phyloP scores from a whole-genome alignment of 768 basidiomycete species.

The Xerocomellus chrysenteron region DNA sequence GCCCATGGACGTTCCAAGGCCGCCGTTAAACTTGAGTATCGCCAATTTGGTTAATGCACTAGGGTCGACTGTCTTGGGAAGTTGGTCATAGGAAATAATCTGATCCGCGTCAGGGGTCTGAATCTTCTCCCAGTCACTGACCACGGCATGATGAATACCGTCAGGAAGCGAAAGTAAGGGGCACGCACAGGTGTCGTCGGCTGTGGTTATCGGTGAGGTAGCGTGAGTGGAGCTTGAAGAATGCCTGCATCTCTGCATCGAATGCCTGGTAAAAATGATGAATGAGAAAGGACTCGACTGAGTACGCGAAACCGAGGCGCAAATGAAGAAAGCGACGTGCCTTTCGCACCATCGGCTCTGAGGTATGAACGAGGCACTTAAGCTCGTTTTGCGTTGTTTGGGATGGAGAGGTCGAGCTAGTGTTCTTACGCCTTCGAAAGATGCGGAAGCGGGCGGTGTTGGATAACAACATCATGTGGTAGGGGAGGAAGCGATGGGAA shows the following conservation, averaged over 20 bases:
- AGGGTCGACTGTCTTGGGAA: conserved; percentile 57
- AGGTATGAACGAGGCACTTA: conserved; percentile 59
- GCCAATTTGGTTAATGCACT: conserved; percentile 87
- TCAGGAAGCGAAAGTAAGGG: conserved; percentile 7
- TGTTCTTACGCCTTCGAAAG: conserved; percentile 46
- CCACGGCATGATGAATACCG: conserved; percentile 4
- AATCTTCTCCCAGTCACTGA: conserved; percentile 87
- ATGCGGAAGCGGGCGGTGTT: conserved; percentile 31
- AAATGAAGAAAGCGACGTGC: conserved; percentile 38
- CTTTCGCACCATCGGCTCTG: conserved; percentile 57
- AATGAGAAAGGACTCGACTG: conserved; percentile 5
- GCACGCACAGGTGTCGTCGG: conserved; percentile 77
- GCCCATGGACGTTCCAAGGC: conserved; percentile 90
- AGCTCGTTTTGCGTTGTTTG: conserved; percentile 70
- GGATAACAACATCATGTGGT: conserved; percentile 28
- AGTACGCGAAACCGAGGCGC: conserved; percentile 39
- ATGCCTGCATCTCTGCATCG: conserved; percentile 94
- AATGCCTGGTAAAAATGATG: conserved; percentile 44
- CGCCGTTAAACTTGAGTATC: conserved; percentile 94
- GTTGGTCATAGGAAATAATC: conserved; percentile 77
- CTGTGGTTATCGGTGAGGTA: conserved; percentile 89
- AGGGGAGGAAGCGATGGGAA: conserved; percentile 25
- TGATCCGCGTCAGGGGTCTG: conserved; percentile 83
- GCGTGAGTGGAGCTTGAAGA: conserved; percentile 94
- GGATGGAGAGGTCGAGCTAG: conserved; percentile 34